Percentiles rank a stretch among this genome's conserved stretches.
These are phyloP conservation scores for Teunomyces aglyptinius DNA, from an alignment of 805 yeast species.

Conservation along the genomic window DNA sequence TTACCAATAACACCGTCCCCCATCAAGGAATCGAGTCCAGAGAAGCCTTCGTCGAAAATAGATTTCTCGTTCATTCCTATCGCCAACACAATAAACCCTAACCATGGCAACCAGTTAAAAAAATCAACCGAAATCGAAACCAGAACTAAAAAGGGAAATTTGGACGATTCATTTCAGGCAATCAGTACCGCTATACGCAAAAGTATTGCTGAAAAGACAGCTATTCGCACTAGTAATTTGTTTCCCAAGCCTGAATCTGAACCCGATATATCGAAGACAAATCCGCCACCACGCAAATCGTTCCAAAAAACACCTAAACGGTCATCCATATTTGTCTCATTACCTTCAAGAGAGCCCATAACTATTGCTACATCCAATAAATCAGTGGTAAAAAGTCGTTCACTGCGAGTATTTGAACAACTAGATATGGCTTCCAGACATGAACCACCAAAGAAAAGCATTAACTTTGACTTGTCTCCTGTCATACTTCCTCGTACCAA, in stretches of 20 bases:
- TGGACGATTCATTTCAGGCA: slow-evolving; percentile 46
- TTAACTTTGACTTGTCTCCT: slow-evolving; percentile 1
- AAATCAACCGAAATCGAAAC: background rate
- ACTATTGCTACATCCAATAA: slow-evolving; percentile 12
- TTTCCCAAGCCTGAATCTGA: background rate
- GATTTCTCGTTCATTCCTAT: slow-evolving; percentile 24
- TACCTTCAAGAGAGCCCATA: slow-evolving; percentile 41
- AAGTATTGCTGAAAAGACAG: slow-evolving; percentile 38
- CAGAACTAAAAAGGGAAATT: background rate
- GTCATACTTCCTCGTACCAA: background rate
- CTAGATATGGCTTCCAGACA: slow-evolving; percentile 12
- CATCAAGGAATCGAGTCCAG: background rate
- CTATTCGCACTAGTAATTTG: slow-evolving; percentile 6
- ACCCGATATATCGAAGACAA: background rate
- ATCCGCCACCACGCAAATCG: slow-evolving; percentile 7
- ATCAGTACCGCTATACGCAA: slow-evolving; percentile 47
- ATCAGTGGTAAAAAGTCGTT: slow-evolving; percentile 8
- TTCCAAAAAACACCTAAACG: slow-evolving; percentile 27
- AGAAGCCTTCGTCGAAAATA: slow-evolving; percentile 15
- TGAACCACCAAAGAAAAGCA: slow-evolving; percentile 5
- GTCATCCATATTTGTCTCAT: slow-evolving; percentile 33
- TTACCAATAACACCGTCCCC: slow-evolving; percentile 7
- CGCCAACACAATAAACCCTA: slow-evolving; percentile 13
- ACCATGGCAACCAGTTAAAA: slow-evolving; percentile 6
- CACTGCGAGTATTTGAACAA: slow-evolving; percentile 18